Conservation (phyloP, 169 alveolate genomes). For the Plasmodium ovale region DNA sequence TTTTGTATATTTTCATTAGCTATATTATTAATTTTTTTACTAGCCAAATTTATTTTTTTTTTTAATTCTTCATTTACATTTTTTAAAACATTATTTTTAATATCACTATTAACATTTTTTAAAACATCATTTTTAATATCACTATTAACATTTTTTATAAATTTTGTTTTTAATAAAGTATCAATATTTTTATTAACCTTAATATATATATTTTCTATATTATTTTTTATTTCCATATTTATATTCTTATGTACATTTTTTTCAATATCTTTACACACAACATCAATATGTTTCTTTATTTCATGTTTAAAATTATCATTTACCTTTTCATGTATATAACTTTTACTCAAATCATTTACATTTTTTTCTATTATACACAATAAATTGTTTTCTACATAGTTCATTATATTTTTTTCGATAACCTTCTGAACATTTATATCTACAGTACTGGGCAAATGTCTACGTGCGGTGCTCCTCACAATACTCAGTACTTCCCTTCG, state of each 20-base stretch:
- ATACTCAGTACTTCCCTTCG: constrained; percentile 20
- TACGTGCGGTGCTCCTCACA: constrained; percentile 23
- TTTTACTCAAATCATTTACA: background rate
- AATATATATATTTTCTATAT: constrained; percentile 38
- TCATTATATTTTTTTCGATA: constrained; percentile 20
- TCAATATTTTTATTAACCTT: constrained; percentile 19
- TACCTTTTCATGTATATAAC: constrained; percentile 8
- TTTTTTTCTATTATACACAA: background rate
- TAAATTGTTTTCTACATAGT: constrained; percentile 26
- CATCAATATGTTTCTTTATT: constrained; percentile 29
- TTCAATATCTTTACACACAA: background rate
- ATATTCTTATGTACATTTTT: constrained; percentile 18
- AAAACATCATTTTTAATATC: background rate
- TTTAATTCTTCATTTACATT: constrained; percentile 39
- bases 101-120: background rate
- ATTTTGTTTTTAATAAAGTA: background rate
- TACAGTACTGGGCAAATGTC: constrained; percentile 13
- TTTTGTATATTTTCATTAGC: constrained; percentile 15
- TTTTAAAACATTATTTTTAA: constrained; percentile 29
- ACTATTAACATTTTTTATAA: constrained; percentile 5
- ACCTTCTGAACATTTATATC: constrained; percentile 24
- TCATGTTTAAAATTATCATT: constrained; percentile 16
- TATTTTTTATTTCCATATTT: constrained; percentile 32
- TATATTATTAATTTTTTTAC: constrained; percentile 10
- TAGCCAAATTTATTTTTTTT: constrained; percentile 22